phyloP scores from a whole-genome alignment of 495 filamentous ascomycete genomes.

The Acidomyces sp. region DNA sequence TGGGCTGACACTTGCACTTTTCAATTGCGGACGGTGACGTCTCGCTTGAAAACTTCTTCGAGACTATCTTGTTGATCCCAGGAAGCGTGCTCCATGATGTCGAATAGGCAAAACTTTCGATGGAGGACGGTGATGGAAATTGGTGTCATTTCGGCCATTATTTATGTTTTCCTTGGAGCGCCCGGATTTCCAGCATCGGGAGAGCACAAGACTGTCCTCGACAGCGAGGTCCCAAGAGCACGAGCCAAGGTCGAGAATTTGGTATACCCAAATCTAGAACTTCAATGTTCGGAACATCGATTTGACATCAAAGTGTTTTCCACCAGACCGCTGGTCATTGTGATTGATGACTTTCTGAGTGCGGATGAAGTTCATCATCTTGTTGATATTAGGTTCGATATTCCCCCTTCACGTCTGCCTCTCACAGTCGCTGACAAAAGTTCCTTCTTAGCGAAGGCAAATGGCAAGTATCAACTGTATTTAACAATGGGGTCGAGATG shows the following conservation, averaged over 20 bases:
- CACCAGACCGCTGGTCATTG: slow-evolving; percentile 42
- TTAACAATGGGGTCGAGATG: slow-evolving; percentile 33
- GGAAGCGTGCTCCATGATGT: no score
- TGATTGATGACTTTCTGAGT: slow-evolving; percentile 36
- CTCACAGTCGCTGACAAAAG: slow-evolving; percentile 4
- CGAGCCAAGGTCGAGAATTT: slow-evolving; percentile 11
- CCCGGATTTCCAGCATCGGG: slow-evolving; percentile 7
- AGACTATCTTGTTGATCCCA: no score
- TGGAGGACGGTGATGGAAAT: slow-evolving; percentile 17
- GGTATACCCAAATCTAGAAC: slow-evolving; percentile 7
- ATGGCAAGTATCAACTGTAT: slow-evolving; percentile 43
- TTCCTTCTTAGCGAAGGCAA: slow-evolving; percentile 31
- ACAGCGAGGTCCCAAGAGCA: background rate
- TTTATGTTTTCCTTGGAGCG: slow-evolving; percentile 13
- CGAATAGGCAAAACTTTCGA: slow-evolving; percentile 1
- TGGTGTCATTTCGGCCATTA: slow-evolving; percentile 6
- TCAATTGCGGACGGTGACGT: no score
- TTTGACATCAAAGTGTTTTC: slow-evolving; percentile 42
- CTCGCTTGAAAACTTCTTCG: no score
- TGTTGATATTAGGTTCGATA: slow-evolving; percentile 32
- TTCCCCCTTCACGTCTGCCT: background rate
- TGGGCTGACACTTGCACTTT: no score
- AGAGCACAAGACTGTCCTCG: no score
- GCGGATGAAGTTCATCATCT: slow-evolving; percentile 29
- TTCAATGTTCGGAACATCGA: slow-evolving; percentile 21